Conservation (phyloP, 495 filamentous ascomycete genomes). For the Mytilinidion resinicola region DNA sequence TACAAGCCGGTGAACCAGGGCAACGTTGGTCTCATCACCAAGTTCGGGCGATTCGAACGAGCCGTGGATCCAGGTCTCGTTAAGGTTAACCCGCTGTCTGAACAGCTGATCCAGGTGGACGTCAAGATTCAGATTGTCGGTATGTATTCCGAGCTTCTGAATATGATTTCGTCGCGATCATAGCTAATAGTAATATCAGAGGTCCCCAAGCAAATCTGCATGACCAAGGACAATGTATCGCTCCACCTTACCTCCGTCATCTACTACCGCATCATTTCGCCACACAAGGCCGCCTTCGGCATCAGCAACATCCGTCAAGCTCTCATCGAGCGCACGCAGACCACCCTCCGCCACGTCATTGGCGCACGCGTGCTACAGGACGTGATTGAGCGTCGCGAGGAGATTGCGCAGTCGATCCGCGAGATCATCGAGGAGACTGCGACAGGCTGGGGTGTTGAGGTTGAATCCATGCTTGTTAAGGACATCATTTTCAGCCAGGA, state of each 20-base stretch:
- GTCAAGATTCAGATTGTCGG: slow-evolving; percentile 98
- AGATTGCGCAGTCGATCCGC: slow-evolving; percentile 86
- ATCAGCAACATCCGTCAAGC: slow-evolving; percentile 92
- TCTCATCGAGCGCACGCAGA: slow-evolving; percentile 95
- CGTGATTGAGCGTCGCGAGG: slow-evolving; percentile 97
- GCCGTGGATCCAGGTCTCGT: slow-evolving; percentile 96
- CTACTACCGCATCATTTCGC: slow-evolving; percentile 95
- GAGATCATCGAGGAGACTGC: slow-evolving; percentile 98
- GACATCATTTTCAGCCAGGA: slow-evolving; percentile 97
- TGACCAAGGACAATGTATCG: slow-evolving; percentile 99
- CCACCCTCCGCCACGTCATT: slow-evolving; percentile 93
- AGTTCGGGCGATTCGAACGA: slow-evolving; percentile 93
- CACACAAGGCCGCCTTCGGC: slow-evolving; percentile 96
- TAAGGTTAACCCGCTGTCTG: slow-evolving; percentile 95
- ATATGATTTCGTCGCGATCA: not conserved
- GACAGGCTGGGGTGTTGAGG: slow-evolving; percentile 86
- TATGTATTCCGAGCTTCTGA: slow-evolving; percentile 34
- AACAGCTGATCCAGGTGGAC: slow-evolving; percentile 84
- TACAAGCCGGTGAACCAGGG: slow-evolving; percentile 93
- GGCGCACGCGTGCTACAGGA: slow-evolving; percentile 95
- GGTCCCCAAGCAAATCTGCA: slow-evolving; percentile 93
- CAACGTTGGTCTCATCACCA: slow-evolving; percentile 89
- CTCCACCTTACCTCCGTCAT: slow-evolving; percentile 92
- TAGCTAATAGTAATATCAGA: slow-evolving; percentile 45
- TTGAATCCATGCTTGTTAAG: slow-evolving; percentile 99